Percentiles rank a stretch among this genome's conserved stretches.
Evolutionary conservation across 192 early-diverging fungal species (phyloP).

Genomic region (Mortierella hygrophila): DNA sequence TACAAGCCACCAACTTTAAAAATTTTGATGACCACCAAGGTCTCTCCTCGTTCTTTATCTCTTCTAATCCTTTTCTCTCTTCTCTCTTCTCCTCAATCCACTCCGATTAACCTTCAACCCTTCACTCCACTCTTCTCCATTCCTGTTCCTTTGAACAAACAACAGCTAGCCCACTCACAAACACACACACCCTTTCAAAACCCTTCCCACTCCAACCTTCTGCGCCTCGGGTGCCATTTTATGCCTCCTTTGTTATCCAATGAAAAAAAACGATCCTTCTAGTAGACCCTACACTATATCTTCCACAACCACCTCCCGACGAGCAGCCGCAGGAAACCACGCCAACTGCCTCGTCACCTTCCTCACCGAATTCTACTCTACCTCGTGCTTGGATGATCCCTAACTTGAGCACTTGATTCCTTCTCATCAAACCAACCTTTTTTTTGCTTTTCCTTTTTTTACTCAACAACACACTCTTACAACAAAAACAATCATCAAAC

Average conservation of each 20-base stretch:
- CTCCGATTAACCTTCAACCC: background rate
- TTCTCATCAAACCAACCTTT: background rate
- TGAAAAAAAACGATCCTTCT: constrained; percentile 58
- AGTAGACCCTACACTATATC: constrained; percentile 41
- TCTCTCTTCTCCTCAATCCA: background rate
- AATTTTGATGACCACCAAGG: background rate
- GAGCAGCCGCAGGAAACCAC: constrained; percentile 52
- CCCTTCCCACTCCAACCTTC: constrained; percentile 7
- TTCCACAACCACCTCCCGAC: constrained; percentile 46
- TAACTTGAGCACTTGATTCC: constrained; percentile 38
- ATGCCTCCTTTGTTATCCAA: constrained; percentile 58
- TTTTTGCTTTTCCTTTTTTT: constrained; percentile 15
- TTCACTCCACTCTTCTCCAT: background rate
- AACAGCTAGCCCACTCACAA: background rate
- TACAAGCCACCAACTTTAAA: constrained; percentile 7
- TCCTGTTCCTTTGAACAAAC: background rate
- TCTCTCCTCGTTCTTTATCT: background rate
- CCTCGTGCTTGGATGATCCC: constrained; percentile 57
- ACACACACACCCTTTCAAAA: background rate
- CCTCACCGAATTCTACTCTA: constrained; percentile 56
- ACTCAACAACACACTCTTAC: background rate
- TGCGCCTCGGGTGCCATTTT: constrained; percentile 34
- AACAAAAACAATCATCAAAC: background rate
- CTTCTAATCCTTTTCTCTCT: background rate
- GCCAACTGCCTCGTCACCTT: constrained; percentile 49